Conservation (phyloP, 768 basidiomycete genomes). For the Mycena amicta region DNA sequence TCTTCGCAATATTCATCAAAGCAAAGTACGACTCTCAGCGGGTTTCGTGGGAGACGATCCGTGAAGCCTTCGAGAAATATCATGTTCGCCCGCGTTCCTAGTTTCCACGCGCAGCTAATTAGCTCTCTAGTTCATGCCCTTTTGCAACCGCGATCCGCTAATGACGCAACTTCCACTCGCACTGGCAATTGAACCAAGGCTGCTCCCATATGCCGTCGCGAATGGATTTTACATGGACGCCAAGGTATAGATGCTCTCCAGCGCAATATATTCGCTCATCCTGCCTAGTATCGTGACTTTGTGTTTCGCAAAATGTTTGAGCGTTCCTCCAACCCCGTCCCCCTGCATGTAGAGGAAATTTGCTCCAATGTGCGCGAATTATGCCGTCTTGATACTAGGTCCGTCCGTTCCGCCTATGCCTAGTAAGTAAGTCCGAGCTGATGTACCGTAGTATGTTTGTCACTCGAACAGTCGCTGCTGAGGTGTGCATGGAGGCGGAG, state of each 20-base stretch:
- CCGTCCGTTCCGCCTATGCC: conserved; percentile 25
- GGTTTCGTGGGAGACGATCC: conserved; percentile 65
- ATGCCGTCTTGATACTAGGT: conserved; percentile 71
- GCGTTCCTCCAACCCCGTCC: conserved; percentile 50
- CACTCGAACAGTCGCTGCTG: conserved; percentile 80
- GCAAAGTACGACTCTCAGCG: conserved; percentile 62
- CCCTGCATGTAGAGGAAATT: conserved; percentile 62
- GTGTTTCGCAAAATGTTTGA: conserved; percentile 90
- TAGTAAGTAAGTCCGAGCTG: conserved; percentile 6
- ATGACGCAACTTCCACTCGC: conserved; percentile 78
- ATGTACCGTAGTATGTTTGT: conserved; percentile 75
- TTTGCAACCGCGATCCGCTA: conserved; percentile 75
- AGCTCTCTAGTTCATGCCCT: conserved; percentile 69
- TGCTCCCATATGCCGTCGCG: conserved; percentile 68
- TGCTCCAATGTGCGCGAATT: conserved; percentile 71
- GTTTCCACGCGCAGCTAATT: conserved; percentile 14
- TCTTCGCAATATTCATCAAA: conserved; percentile 67
- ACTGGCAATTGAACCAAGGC: conserved; percentile 73
- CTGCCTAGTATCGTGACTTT: conserved; percentile 72
- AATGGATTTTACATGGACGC: conserved; percentile 82
- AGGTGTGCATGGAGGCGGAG: conserved; percentile 81
- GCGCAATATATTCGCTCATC: conserved; percentile 5
- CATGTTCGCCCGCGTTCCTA: conserved; percentile 44
- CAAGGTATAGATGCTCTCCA: conserved; percentile 50
- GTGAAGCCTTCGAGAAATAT: conserved; percentile 69